Base-by-base conservation (phyloP, 1,139 yeast genomes). In the Sugiyamaella novakii region DNA sequence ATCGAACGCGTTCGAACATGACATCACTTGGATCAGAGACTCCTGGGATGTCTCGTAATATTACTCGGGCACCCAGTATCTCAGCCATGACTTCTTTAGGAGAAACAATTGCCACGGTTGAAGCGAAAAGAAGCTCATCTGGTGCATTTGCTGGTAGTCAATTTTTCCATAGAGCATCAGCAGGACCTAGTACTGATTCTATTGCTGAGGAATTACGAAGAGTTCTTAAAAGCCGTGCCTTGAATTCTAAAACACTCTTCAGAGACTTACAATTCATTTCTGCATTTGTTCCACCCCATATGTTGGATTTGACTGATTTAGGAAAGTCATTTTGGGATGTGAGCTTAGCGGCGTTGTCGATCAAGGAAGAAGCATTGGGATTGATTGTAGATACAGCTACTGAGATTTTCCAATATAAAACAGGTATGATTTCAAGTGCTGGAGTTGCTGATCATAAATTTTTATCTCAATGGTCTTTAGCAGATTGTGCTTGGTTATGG, bases 321-420 rank as follows among this genome's bases (percentile, higher is more conserved):
- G 70, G 70, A 31, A 64, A 64, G 49, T 67, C 69, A 11, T 69
- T 69, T 46, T 67, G 70, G 66, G 72, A 68, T 43, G 71, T 68
- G 29, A 62, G 68, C 33, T 59, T 66, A 38, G 73, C 71, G 1
- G 71, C 71, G 1, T 51, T 60, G 43, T 62, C 68, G 11, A 56
- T 68, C 36, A 60, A 68, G 47, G 68, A 66, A 31, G 67, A 66
- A 30, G 64, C 62, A 3, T 54, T 68, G 18, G 53, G 56, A 18
- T 50, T 62, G 19, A 55, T 68, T 37, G 65, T 63, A 30, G 66
- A 64, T 27, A 55, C 62, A 4, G 70, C 72, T 1, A 53, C 62
- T 19, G 68, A 69, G 35, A 57, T 69, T 28, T 62, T 69, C 48
- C 64, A 65, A 50, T 60, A 62, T 47, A 55, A 58, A 21, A 61